Base-by-base conservation (phyloP, 108 stramenopile species). In the Stephanodiscus triporus region DNA sequence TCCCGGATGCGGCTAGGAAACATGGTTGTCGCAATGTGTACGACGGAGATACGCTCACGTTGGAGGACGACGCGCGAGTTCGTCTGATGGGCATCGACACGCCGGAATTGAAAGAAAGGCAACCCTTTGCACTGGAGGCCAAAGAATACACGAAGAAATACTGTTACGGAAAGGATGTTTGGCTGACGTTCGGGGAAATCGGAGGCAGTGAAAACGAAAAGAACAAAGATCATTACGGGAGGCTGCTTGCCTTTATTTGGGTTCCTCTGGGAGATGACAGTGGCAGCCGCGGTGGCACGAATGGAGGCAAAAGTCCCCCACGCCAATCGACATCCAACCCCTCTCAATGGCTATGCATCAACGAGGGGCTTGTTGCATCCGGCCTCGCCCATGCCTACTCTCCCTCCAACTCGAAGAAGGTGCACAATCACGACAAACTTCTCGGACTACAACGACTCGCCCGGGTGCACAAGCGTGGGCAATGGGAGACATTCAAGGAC, bases 81-180 rank as follows among this genome's bases (percentile, higher is more conserved):
- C 85, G 91, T 43, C 74, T 93, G 20, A 27, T 93, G 11, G 91
- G 91, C 16, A 85, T 93, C 42, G 91, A 93, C 70, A 93, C 91
- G 8, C 91, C 91, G 10, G 91, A 93, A 68, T 54, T 93, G 51
- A 89, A 89, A 70, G 84, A 90, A 70, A 84, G 85, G n/a, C 85
- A 93, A 65, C 81, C 87, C 2, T 93, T 83, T 82, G 80, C 91
- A 4, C 30, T 86, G 38, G 91, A 93, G 73, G 91, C 91, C n/a
- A 90, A 89, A 47, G 84, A 87, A 32, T 93, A 90, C 65, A 89
- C 88, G 1, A 86, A 85, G 50, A 56, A 54, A 48, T 74, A 70
- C 60, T 90, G 89, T 71, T 36, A 87, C 59, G 77, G 87, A 37
- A 76, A 79, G 47, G 73, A 84, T 47, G 76, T 93, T 26, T 89